These are phyloP conservation scores for Suillus discolor DNA, from an alignment of 768 basidiomycete genomes.

Conservation along the genomic window DNA sequence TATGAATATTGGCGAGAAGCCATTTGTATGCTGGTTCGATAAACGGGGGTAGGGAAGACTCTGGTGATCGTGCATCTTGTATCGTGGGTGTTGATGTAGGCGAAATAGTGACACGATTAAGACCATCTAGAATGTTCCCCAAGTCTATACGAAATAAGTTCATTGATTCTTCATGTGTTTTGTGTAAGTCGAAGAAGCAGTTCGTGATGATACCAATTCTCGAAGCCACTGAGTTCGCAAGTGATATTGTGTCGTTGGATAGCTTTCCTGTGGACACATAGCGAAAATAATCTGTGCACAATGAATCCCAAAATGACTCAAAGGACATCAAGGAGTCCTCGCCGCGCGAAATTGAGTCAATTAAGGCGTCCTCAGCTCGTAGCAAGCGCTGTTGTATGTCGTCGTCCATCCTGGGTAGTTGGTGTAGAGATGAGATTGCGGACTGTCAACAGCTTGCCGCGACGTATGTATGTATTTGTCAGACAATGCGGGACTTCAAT, in stretches of 20 bases:
- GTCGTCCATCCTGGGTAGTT: background rate
- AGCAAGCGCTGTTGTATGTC: slow-evolving; percentile 5
- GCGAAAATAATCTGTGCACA: background rate
- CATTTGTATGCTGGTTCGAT: slow-evolving; percentile 37
- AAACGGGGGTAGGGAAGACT: slow-evolving; percentile 2
- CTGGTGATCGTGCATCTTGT: background rate
- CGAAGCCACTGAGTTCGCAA: background rate
- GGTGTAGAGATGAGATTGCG: too few relatives aligned
- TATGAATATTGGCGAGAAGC: slow-evolving; percentile 48
- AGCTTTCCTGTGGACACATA: background rate
- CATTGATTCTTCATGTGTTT: too few relatives aligned
- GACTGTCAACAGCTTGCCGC: too few relatives aligned
- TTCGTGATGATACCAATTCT: accelerated
- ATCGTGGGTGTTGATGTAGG: background rate
- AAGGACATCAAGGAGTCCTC: background rate
- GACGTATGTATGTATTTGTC: too few relatives aligned
- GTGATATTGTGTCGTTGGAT: background rate
- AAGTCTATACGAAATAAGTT: accelerated
- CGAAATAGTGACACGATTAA: background rate
- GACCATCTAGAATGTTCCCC: background rate
- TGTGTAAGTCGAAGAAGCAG: background rate
- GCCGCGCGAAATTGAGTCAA: background rate
- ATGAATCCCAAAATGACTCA: background rate
- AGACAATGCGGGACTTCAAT: slow-evolving; percentile 15
- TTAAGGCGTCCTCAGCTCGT: background rate